A percentile compares a stretch with the other conserved stretches of the same genome.
Evolutionary conservation across 2,329 filamentous ascomycete genomes (phyloP).

Genomic region (Fusarium nisikadoi): DNA sequence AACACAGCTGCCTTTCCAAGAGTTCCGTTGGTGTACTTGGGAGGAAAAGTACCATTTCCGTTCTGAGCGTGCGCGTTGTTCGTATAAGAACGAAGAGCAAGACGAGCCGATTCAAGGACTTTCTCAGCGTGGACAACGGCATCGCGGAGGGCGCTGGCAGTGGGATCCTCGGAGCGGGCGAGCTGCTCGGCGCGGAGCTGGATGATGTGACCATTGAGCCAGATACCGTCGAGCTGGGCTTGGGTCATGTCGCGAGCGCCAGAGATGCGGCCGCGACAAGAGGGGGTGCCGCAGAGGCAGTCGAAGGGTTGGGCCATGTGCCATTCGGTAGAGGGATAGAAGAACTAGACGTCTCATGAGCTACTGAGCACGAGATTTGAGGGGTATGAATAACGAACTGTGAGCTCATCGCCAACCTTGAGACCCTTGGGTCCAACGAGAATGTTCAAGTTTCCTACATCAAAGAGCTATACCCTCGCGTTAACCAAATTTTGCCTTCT

Average conservation of each 20-base stretch:
- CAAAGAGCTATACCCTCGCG: slow-evolving; percentile 63
- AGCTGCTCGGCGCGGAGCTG: slow-evolving; percentile 60
- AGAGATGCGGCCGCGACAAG: slow-evolving; percentile 70
- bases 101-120: slow-evolving; percentile 57
- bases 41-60: slow-evolving; percentile 21
- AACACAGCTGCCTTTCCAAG: slow-evolving; percentile 40
- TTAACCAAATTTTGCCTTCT: slow-evolving; percentile 6
- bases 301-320: slow-evolving; percentile 77
- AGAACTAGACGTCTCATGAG: slow-evolving; percentile 60
- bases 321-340: slow-evolving; percentile 82
- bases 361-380: background rate
- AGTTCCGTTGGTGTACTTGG: slow-evolving; percentile 39
- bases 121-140: slow-evolving; percentile 59
- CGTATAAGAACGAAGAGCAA: slow-evolving; percentile 55
- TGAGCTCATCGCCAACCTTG: slow-evolving; percentile 66
- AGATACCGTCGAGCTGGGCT: slow-evolving; percentile 66
- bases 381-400: slow-evolving; percentile 49
- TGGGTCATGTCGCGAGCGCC: slow-evolving; percentile 70
- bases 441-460: slow-evolving; percentile 66
- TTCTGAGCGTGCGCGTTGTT: slow-evolving; percentile 22
- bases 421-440: slow-evolving; percentile 68
- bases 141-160: slow-evolving; percentile 55
- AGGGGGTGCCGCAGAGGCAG: slow-evolving; percentile 68
- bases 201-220: slow-evolving; percentile 71
- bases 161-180: slow-evolving; percentile 50